Percentiles rank a stretch among this genome's conserved stretches.
Evolutionary conservation across 257 asterid species (phyloP).

Genomic region (Nemophila menziesii): DNA sequence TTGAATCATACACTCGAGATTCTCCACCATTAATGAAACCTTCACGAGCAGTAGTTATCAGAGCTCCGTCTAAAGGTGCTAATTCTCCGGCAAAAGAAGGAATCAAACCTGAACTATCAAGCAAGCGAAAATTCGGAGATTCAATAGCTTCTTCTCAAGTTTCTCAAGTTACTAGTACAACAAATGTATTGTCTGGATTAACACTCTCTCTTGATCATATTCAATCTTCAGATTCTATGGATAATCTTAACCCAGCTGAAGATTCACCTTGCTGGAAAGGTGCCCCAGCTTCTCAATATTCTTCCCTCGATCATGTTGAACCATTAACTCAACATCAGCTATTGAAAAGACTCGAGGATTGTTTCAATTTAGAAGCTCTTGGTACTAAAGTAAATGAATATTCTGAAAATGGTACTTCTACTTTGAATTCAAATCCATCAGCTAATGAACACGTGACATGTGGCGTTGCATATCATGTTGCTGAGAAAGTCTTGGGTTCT

Average conservation of each 20-base stretch:
- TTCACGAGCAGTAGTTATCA: constrained; percentile 57
- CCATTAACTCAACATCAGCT: constrained; percentile 17
- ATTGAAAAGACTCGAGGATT: constrained; percentile 25
- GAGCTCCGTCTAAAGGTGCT: constrained; percentile 46
- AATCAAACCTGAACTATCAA: constrained; percentile 17
- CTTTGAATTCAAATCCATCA: constrained; percentile 19
- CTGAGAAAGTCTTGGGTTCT: constrained; percentile 68
- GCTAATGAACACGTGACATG: constrained; percentile 29
- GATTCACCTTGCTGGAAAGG: constrained; percentile 99
- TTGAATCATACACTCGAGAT: constrained; percentile 25
- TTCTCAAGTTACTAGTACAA: constrained; percentile 23
- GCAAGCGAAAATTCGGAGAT: constrained; percentile 20
- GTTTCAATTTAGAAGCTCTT: constrained; percentile 20
- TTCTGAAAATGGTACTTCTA: constrained; percentile 16
- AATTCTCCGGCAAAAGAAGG: constrained; percentile 5
- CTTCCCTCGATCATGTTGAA: constrained; percentile 37
- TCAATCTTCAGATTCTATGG: constrained; percentile 47
- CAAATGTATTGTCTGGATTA: constrained; percentile 20
- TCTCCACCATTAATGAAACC: constrained; percentile 34
- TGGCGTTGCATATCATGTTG: constrained; percentile 62
- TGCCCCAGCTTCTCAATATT: constrained; percentile 45
- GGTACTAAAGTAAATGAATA: constrained; percentile 16
- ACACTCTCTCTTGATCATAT: constrained; percentile 17
- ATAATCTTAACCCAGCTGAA: constrained; percentile 46
- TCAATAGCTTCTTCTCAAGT: constrained; percentile 16